A percentile compares a stretch with the other conserved stretches of the same genome.
These are phyloP conservation scores for Eleusine indica DNA, from an alignment of 176 grass and related monocot species.

Conservation along the genomic window DNA sequence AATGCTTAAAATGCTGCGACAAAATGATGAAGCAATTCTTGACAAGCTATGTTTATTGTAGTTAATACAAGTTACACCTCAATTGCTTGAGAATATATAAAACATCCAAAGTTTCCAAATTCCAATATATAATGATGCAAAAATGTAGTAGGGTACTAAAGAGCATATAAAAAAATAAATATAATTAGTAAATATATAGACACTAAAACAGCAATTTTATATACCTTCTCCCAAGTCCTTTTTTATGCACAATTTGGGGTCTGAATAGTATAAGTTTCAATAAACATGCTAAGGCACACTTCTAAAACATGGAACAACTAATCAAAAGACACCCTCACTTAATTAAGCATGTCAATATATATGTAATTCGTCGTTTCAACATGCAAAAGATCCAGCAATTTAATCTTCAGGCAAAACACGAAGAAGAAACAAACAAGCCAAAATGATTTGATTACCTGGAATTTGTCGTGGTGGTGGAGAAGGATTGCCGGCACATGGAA, in stretches of 20 bases:
- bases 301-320: background rate
- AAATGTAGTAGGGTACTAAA: background rate
- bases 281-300: background rate
- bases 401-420: background rate
- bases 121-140: background rate
- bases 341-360: background rate
- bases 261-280: background rate
- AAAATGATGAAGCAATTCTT: constrained; percentile 15
- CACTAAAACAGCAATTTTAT: background rate
- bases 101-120: background rate
- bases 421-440: background rate
- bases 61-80: background rate
- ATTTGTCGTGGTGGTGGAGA: constrained; percentile 76
- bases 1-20: background rate
- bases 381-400: background rate
- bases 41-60: background rate
- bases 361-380: background rate
- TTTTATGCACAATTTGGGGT: no score
- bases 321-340: background rate
- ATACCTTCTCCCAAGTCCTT: background rate
- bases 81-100: background rate
- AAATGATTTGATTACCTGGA: constrained; percentile 60
- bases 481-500: constrained; percentile 78
- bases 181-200: background rate
- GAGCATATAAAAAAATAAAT: background rate